Conservation (phyloP, 2,329 filamentous ascomycete species). For the Stemphylium lycopersici region DNA sequence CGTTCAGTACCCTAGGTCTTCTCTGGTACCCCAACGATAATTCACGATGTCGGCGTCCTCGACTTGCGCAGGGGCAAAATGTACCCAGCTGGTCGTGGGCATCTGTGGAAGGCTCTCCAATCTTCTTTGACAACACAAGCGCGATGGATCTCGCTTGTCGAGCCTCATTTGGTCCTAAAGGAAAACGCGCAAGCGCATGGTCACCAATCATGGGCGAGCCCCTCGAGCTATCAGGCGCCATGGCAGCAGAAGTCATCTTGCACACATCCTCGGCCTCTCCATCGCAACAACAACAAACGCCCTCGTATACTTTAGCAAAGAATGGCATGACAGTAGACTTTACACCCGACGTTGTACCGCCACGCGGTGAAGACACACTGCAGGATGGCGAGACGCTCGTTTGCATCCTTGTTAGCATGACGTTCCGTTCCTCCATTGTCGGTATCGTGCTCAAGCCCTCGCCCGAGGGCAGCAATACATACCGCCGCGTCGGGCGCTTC, state of each 20-base stretch:
- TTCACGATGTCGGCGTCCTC: slow-evolving; percentile 33
- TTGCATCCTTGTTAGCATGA: slow-evolving; percentile 46
- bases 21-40: slow-evolving; percentile 46
- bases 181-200: slow-evolving; percentile 32
- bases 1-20: slow-evolving; percentile 41
- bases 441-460: slow-evolving; percentile 40
- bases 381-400: slow-evolving; percentile 38
- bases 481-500: slow-evolving; percentile 43
- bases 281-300: slow-evolving; percentile 4
- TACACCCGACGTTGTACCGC: slow-evolving; percentile 38
- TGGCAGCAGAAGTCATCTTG: slow-evolving; percentile 42
- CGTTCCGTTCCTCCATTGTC: slow-evolving; percentile 44
- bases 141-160: slow-evolving; percentile 47
- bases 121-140: slow-evolving; percentile 44
- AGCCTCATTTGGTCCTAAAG: slow-evolving; percentile 34
- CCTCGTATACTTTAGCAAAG: slow-evolving; percentile 31
- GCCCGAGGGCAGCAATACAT: slow-evolving; percentile 22
- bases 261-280: slow-evolving; percentile 10
- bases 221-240: slow-evolving; percentile 41
- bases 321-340: slow-evolving; percentile 43
- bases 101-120: slow-evolving; percentile 42
- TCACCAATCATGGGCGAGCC: slow-evolving; percentile 39
- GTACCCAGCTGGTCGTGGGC: slow-evolving; percentile 49
- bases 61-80: slow-evolving; percentile 20
- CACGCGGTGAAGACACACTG: slow-evolving; percentile 34